Evolutionary conservation across 2,329 filamentous ascomycete species (phyloP).

Genomic region (Colletotrichum eleusines): DNA sequence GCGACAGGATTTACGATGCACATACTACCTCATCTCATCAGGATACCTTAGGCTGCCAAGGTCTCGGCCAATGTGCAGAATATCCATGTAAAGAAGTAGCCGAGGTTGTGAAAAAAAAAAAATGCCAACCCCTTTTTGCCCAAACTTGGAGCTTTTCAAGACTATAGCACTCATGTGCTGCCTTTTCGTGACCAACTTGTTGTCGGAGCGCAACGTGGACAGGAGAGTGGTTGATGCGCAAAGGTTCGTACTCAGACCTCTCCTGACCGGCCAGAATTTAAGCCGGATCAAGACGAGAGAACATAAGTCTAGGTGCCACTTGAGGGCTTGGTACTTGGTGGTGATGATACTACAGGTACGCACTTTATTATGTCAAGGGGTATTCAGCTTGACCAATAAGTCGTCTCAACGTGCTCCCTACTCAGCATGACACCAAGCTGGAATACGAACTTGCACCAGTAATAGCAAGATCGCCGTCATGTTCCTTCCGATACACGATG

Average conservation of each 20-base stretch:
- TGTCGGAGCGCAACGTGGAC: background rate
- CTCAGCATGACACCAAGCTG: no score
- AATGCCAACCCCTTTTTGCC: background rate
- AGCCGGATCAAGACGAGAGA: background rate
- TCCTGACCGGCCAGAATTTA: no score
- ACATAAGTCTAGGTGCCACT: background rate
- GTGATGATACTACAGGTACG: background rate
- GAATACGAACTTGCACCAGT: background rate
- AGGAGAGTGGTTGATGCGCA: background rate
- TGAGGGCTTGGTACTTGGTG: no score
- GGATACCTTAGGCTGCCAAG: background rate
- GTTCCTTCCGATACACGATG: background rate
- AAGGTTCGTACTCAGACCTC: background rate
- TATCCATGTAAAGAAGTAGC: background rate
- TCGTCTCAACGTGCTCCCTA: background rate
- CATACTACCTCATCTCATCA: background rate
- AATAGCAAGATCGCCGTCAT: background rate
- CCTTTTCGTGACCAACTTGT: background rate
- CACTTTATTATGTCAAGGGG: background rate
- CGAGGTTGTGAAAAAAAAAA: no score
- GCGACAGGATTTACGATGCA: background rate
- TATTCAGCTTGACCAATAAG: background rate
- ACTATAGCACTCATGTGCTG: background rate
- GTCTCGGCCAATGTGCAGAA: background rate
- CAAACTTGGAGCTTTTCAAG: background rate